Conservation (phyloP, 2,329 filamentous ascomycete genomes). For the Fusarium subglutinans region DNA sequence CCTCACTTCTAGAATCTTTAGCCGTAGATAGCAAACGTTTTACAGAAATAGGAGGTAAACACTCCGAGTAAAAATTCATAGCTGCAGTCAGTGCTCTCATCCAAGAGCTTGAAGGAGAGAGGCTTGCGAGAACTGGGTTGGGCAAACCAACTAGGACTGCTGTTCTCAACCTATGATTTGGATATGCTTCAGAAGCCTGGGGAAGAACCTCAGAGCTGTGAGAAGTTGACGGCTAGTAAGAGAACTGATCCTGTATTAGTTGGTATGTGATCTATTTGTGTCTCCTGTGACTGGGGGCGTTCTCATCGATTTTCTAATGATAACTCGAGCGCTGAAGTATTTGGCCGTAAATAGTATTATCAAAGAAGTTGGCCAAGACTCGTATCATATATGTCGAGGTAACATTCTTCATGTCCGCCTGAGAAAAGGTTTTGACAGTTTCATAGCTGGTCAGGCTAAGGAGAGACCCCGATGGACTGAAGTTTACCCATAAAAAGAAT, state of each 20-base stretch:
- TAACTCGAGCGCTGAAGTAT: slow-evolving; percentile 17
- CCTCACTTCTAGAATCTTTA: slow-evolving; percentile 7
- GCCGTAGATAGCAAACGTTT: slow-evolving; percentile 5
- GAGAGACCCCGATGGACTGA: slow-evolving; percentile 47
- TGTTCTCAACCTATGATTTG: slow-evolving; percentile 26
- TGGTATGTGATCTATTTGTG: not conserved
- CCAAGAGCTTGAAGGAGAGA: slow-evolving; percentile 15
- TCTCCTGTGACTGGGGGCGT: not conserved
- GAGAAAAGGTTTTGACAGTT: slow-evolving; percentile 46
- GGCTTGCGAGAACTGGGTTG: slow-evolving; percentile 22
- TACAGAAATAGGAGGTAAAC: slow-evolving; percentile 3
- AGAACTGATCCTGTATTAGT: slow-evolving; percentile 16
- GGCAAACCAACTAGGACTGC: slow-evolving; percentile 29
- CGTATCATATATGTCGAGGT: not conserved
- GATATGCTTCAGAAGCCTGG: slow-evolving; percentile 21
- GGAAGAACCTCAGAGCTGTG: slow-evolving; percentile 6
- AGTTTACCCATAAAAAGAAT: slow-evolving; percentile 18
- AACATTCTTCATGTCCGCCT: slow-evolving; percentile 25
- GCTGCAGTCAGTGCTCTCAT: slow-evolving; percentile 16
- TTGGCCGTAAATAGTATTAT: slow-evolving; percentile 13
- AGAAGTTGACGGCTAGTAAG: slow-evolving; percentile 8
- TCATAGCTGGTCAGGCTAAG: slow-evolving; percentile 48
- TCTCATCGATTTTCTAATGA: not conserved
- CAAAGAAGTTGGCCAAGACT: slow-evolving; percentile 10
- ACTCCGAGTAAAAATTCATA: slow-evolving; percentile 9